A percentile compares a stretch with the other conserved stretches of the same genome.
These are phyloP conservation scores for Nematocida ausubeli DNA, from an alignment of 371 early-diverging fungal genomes.

Conservation along the genomic window DNA sequence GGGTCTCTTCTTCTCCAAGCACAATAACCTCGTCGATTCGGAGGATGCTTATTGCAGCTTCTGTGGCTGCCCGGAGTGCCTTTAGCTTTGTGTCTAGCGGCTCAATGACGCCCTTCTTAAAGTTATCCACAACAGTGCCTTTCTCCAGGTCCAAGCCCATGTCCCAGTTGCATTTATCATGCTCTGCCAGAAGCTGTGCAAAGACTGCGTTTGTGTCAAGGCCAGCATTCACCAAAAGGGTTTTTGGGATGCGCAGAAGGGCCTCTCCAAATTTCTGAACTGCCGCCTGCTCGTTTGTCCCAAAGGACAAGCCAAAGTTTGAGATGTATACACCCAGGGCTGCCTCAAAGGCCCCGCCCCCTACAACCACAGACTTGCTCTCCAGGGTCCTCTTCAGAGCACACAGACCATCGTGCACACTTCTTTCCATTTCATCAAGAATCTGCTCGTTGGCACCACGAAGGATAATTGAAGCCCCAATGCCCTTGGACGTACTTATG, in stretches of 20 bases:
- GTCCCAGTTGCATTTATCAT: slow-evolving; percentile 71
- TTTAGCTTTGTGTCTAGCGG: slow-evolving; percentile 97
- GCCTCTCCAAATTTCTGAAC: slow-evolving; percentile 95
- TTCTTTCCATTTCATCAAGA: slow-evolving; percentile 97
- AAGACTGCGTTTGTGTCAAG: slow-evolving; percentile 93
- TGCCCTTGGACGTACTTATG: slow-evolving; percentile 76
- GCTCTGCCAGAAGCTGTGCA: slow-evolving; percentile 84
- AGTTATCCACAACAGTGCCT: slow-evolving; percentile 86
- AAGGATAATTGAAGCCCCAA: slow-evolving; percentile 81
- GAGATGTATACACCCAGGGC: slow-evolving; percentile 93
- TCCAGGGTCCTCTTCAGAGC: slow-evolving; percentile 95
- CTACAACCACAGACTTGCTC: slow-evolving; percentile 89
- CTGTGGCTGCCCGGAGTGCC: slow-evolving; percentile 94
- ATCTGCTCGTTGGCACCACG: slow-evolving; percentile 95
- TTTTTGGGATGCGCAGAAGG: slow-evolving; percentile 89
- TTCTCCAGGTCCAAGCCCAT: slow-evolving; percentile 85
- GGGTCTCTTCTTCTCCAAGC: slow-evolving; percentile 52
- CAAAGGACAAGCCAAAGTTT: slow-evolving; percentile 87
- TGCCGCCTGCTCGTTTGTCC: slow-evolving; percentile 84
- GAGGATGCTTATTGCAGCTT: slow-evolving; percentile 95
- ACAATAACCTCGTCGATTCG: slow-evolving; percentile 78
- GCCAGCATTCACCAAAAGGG: slow-evolving; percentile 93
- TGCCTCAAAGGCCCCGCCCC: slow-evolving; percentile 96
- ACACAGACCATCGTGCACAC: slow-evolving; percentile 90
- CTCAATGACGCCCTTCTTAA: slow-evolving; percentile 90